Evolutionary conservation across 1,284 basidiomycete genomes (phyloP).

Genomic region (Apiotrichum laibachii): DNA sequence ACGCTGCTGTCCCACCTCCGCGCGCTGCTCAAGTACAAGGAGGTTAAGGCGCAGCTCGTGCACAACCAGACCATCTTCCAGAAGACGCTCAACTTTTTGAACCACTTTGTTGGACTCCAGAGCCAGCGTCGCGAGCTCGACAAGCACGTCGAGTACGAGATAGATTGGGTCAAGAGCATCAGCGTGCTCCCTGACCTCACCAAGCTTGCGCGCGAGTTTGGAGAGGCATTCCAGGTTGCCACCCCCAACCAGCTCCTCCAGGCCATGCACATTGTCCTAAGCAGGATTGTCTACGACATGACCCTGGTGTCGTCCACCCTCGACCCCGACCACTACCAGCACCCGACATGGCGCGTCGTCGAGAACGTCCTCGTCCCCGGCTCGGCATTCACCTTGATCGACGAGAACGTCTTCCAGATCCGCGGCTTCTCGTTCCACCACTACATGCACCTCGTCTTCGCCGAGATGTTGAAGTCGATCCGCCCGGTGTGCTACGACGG

Average conservation of each 20-base stretch:
- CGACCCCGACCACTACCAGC: conserved; percentile 63
- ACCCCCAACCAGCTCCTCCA: conserved; percentile 60
- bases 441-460: conserved; percentile 85
- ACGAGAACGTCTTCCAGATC: conserved; percentile 65
- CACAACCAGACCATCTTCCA: conserved; percentile 61
- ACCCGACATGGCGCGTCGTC: conserved; percentile 60
- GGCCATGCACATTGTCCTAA: conserved; percentile 68
- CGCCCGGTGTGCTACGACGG: conserved; percentile 14
- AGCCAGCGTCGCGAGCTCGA: conserved; percentile 77
- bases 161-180: conserved; percentile 92
- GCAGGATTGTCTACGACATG: conserved; percentile 67
- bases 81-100: conserved; percentile 64
- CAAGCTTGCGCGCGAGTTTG: conserved; percentile 81
- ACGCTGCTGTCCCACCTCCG: conserved; percentile 77
- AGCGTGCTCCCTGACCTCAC: conserved; percentile 84
- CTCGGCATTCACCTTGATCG: conserved; percentile 53
- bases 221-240: conserved; percentile 65
- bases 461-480: conserved; percentile 72
- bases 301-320: conserved; percentile 51
- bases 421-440: conserved; percentile 70
- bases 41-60: conserved; percentile 73
- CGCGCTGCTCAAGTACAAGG: conserved; percentile 63
- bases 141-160: conserved; percentile 88
- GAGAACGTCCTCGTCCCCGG: conserved; percentile 25
- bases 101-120: conserved; percentile 86